Base-by-base conservation (phyloP, 768 basidiomycete species). In the Podaxis sp. region DNA sequence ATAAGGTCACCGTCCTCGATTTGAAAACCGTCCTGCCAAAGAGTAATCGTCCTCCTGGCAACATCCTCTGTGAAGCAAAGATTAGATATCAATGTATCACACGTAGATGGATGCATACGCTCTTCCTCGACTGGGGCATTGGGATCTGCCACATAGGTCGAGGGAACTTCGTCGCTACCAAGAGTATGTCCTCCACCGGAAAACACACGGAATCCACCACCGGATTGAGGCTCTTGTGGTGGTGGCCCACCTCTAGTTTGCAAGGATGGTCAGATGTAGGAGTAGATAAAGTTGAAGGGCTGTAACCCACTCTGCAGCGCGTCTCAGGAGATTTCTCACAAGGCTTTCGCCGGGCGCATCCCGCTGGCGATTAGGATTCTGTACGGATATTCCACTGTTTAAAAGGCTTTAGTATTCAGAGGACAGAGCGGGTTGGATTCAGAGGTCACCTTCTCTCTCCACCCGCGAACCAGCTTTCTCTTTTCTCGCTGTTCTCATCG, bases 21-120 rank as follows among this genome's bases (percentile, higher is more conserved):
- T 52, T 88, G 88, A 75, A 97, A 98, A 0, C 97, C 97, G 63
- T 98, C 84, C 43, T 87, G 82, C 96, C 96, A 98, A 76, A 98
- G 92, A 0, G 90, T 95, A 47, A 98, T 77, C 59, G 84, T 82
- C 8, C 96, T 87, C 8, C 96, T 87, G 53, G 87, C 89, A 2
- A 83, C 80, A 55, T 86, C 83, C 61, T 82, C 82, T 63, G 81
- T 40, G 9, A 36, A 56, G 2, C 27, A 19, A 57, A 12, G 27
- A 33, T 52, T 46, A 22, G 37, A 19, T 27, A 22, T 9, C 33
- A 24, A 24, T 12, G 1, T 25, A 3, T 52, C 29, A 12, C 33
- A 27, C 4, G 41, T 2, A 38, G 27, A 57, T 33, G 36, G 46
- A 22, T 12, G 41, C 33, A 66, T 53, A 73, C 74, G 71, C 69